phyloP scores from a whole-genome alignment of 139 green algal species.

The Haematococcus sp. region DNA sequence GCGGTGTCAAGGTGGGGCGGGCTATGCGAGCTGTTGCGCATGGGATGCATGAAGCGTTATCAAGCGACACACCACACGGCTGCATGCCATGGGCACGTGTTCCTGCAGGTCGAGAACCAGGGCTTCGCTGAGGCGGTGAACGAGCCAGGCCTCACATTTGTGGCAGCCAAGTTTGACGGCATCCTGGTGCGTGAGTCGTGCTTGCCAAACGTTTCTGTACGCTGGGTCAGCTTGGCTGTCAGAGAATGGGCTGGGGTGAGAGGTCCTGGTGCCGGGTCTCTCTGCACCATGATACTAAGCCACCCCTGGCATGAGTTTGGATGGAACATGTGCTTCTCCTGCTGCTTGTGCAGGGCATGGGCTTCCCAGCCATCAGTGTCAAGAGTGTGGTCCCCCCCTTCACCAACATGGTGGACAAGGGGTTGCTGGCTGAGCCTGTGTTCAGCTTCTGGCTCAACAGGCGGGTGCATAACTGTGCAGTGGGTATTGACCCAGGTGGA shows the following conservation, averaged over 20 bases:
- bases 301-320: too few relatives aligned
- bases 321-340: too few relatives aligned
- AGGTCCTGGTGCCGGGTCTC: too few relatives aligned
- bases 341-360: conserved; percentile 85
- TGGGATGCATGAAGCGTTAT: too few relatives aligned
- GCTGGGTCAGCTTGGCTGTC: too few relatives aligned
- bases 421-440: conserved; percentile 76
- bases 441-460: conserved; percentile 98
- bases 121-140: conserved; percentile 66
- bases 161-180: conserved; percentile 96
- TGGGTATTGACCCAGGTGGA: too few relatives aligned
- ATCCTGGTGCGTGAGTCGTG: conserved; percentile 72
- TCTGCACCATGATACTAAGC: too few relatives aligned
- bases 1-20: conserved; percentile 58
- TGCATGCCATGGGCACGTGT: not conserved
- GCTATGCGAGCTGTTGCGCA: not conserved
- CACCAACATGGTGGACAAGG: conserved; percentile 81
- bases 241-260: too few relatives aligned
- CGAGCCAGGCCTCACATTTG: conserved; percentile 94
- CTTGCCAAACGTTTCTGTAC: too few relatives aligned
- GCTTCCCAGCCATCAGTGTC: conserved; percentile 90
- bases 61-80: not conserved
- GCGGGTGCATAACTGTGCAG: conserved; percentile 8
- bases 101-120: conserved; percentile 30
- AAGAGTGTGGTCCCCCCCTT: conserved; percentile 79